Conservation (phyloP, 176 grass and related monocot species). For the Calamus simplicifolius region DNA sequence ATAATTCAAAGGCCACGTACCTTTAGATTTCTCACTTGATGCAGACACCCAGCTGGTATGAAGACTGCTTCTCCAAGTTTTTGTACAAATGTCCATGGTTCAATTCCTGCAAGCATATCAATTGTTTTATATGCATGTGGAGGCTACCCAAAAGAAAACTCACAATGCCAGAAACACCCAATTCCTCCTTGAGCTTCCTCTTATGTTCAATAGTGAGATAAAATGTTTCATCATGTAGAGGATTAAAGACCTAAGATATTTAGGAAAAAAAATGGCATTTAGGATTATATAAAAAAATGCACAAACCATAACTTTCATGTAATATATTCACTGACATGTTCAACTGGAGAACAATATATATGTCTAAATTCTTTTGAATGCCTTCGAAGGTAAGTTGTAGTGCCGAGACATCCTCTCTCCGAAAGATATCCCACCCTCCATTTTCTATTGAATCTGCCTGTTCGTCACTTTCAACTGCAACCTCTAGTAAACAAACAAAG, state of each 20-base stretch:
- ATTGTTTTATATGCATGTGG: background rate
- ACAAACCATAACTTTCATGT: background rate
- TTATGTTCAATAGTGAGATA: conserved; percentile 59
- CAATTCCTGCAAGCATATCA: conserved; percentile 36
- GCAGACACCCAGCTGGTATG: conserved; percentile 67
- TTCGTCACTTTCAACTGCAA: background rate
- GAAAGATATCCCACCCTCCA: conserved; percentile 76
- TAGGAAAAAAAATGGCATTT: background rate
- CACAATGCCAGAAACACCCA: conserved; percentile 24
- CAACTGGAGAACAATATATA: conserved; percentile 45
- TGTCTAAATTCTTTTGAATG: conserved; percentile 70
- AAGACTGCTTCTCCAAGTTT: conserved; percentile 70
- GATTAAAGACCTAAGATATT: conserved; percentile 38
- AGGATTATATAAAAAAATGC: background rate
- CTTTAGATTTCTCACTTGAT: conserved; percentile 87
- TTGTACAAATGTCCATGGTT: conserved; percentile 84
- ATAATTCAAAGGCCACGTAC: conserved; percentile 5
- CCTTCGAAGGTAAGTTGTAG: conserved; percentile 40
- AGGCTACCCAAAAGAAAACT: background rate
- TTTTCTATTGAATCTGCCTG: background rate
- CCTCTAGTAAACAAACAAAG: conserved; percentile 15
- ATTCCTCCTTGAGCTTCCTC: conserved; percentile 62
- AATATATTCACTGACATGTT: conserved; percentile 33
- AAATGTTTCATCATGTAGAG: conserved; percentile 69
- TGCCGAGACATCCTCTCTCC: conserved; percentile 47